Evolutionary conservation across 495 filamentous ascomycete genomes (phyloP).

Genomic region (Sordaria brevicollis): DNA sequence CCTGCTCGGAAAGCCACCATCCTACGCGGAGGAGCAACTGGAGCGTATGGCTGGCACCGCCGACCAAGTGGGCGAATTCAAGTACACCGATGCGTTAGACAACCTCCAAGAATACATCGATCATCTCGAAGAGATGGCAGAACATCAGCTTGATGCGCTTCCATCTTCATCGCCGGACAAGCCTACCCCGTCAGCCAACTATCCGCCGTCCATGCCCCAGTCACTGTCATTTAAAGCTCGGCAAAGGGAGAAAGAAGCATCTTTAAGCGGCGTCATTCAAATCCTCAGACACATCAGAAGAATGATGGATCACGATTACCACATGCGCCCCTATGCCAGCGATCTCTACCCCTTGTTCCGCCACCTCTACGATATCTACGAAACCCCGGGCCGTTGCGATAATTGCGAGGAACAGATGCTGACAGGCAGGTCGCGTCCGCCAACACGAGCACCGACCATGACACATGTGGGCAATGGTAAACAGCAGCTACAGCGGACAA

Average conservation of each 20-base stretch:
- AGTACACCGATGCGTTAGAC: constrained; percentile 16
- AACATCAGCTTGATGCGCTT: constrained; percentile 3
- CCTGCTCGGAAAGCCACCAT: constrained; percentile 20
- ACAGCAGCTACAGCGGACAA: neutral
- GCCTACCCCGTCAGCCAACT: neutral
- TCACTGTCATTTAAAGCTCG: neutral
- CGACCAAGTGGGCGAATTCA: constrained; percentile 6
- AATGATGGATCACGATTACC: constrained; percentile 19
- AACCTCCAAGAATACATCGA: constrained; percentile 11
- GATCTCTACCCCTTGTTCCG: constrained; percentile 22
- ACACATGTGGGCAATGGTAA: neutral
- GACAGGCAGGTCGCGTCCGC: constrained; percentile 5
- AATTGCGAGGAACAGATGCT: constrained; percentile 19
- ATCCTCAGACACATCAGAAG: constrained; percentile 11
- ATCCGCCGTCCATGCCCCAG: neutral
- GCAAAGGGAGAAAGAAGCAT: neutral
- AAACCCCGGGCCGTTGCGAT: constrained; percentile 11
- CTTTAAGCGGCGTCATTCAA: constrained; percentile 13
- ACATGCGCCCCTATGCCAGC: constrained; percentile 14
- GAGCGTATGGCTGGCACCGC: neutral
- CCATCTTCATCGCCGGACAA: neutral
- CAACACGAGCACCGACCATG: neutral
- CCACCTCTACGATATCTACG: constrained; percentile 16
- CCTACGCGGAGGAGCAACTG: constrained; percentile 19
- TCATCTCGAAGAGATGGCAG: constrained; percentile 6